A percentile compares a stretch with the other conserved stretches of the same genome.
These are phyloP conservation scores for Cyberlindnera maclurae DNA, from an alignment of 805 yeast species.

Conservation along the genomic window DNA sequence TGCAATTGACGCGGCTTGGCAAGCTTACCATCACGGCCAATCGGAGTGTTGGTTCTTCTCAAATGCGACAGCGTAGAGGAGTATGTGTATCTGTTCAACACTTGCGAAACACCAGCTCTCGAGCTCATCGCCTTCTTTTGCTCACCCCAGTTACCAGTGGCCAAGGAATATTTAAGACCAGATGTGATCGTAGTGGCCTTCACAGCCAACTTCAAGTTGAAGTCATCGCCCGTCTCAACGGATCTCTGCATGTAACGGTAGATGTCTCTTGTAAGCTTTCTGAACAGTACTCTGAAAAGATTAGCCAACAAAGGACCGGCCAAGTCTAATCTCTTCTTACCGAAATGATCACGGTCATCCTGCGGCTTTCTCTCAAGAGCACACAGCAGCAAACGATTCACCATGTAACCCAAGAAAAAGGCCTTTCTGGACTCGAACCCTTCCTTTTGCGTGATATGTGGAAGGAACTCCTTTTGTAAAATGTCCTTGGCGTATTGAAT, in stretches of 20 bases:
- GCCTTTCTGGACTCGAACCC: slow-evolving; percentile 97
- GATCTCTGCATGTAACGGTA: slow-evolving; percentile 98
- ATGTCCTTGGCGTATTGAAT: slow-evolving; percentile 96
- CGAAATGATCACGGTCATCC: slow-evolving; percentile 99
- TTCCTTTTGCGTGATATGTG: slow-evolving; percentile 95
- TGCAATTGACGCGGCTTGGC: slow-evolving; percentile 99
- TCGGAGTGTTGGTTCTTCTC: slow-evolving; percentile 98
- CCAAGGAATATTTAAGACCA: slow-evolving; percentile 94
- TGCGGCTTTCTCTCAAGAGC: slow-evolving; percentile 97
- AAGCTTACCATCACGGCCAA: slow-evolving; percentile 97
- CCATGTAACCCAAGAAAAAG: slow-evolving; percentile 95
- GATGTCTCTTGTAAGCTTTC: slow-evolving; percentile 92
- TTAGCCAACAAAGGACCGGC: slow-evolving; percentile 97
- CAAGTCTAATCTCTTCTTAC: slow-evolving; percentile 95
- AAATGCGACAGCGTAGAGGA: slow-evolving; percentile 98
- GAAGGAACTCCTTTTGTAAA: slow-evolving; percentile 90
- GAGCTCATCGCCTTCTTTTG: slow-evolving; percentile 99
- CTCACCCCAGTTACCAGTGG: slow-evolving; percentile 99
- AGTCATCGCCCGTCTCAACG: slow-evolving; percentile 95
- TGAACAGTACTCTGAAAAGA: slow-evolving; percentile 88
- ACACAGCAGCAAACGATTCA: slow-evolving; percentile 87
- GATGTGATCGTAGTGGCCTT: slow-evolving; percentile 96
- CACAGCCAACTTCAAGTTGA: slow-evolving; percentile 92
- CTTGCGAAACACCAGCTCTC: slow-evolving; percentile 99
- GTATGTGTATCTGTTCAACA: slow-evolving; percentile 93